Percentiles rank a stretch among this genome's conserved stretches.
phyloP scores from a whole-genome alignment of 257 asterid species.

The Haberlea rhodopensis region DNA sequence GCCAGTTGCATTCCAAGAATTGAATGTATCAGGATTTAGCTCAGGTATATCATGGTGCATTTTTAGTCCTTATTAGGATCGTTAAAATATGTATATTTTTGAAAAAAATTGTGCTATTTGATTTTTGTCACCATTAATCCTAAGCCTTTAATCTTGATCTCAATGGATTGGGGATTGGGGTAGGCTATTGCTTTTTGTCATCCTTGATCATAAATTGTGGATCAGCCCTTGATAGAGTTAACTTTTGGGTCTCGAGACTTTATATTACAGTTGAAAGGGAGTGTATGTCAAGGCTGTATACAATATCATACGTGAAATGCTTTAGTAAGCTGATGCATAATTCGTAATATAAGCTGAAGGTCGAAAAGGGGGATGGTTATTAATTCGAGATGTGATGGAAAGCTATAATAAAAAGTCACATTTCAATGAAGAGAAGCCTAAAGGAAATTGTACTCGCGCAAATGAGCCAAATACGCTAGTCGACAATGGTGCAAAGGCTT shows the following conservation, averaged over 20 bases:
- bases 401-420: conserved; percentile 40
- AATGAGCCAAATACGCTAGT: conserved; percentile 41
- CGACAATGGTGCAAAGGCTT: conserved; percentile 41
- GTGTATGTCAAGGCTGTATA: not conserved
- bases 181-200: conserved; percentile 12
- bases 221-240: not conserved
- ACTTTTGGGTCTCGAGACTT: not conserved
- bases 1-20: conserved; percentile 11
- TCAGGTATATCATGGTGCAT: not conserved
- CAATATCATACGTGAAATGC: not conserved
- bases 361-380: conserved; percentile 57
- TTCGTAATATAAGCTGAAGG: conserved; percentile 20
- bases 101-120: not conserved
- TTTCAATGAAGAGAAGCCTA: conserved; percentile 49
- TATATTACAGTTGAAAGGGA: not conserved
- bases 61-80: not conserved
- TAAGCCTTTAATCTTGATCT: too few species aligned
- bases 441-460: conserved; percentile 39
- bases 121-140: conserved; percentile 10
- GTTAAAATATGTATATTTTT: not conserved
- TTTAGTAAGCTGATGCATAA: not conserved
- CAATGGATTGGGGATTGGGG: too few species aligned
- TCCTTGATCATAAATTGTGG: not conserved
- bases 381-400: conserved; percentile 50
- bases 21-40: conserved; percentile 6